Conservation (phyloP, 2,329 filamentous ascomycete species). For the Ceratocystis variospora region DNA sequence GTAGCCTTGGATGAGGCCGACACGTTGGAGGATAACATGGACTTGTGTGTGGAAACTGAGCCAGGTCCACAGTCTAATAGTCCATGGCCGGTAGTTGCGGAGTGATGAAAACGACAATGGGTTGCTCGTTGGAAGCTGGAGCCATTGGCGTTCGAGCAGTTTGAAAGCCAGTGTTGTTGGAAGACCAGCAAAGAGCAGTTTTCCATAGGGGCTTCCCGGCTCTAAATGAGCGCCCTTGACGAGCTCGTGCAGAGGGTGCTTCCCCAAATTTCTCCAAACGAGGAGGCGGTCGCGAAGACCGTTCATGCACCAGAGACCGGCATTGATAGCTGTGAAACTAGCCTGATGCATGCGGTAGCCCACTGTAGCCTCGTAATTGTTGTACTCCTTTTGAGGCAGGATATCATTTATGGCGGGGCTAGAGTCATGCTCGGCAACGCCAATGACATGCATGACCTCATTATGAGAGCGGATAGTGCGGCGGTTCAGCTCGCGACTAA, state of each 20-base stretch:
- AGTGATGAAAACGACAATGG: constrained; percentile 8
- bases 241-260: constrained; percentile 36
- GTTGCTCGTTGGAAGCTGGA: constrained; percentile 5
- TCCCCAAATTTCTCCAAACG: constrained; percentile 32
- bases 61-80: constrained; percentile 14
- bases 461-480: constrained; percentile 48
- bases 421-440: constrained; percentile 46
- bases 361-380: constrained; percentile 34
- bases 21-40: constrained; percentile 39
- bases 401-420: constrained; percentile 28
- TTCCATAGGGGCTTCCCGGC: constrained; percentile 24
- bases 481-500: constrained; percentile 41
- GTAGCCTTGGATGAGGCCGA: constrained; percentile 32
- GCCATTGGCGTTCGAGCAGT: constrained; percentile 10
- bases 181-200: constrained; percentile 29
- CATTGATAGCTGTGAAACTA: constrained; percentile 29
- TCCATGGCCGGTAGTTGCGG: constrained; percentile 8
- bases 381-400: constrained; percentile 30
- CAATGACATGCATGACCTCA: constrained; percentile 50
- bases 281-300: constrained; percentile 42
- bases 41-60: constrained; percentile 33
- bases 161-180: constrained; percentile 28
- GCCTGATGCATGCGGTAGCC: constrained; percentile 30
- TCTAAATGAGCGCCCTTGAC: constrained; percentile 25
- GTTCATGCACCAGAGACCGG: constrained; percentile 39